phyloP scores from a whole-genome alignment of 1,284 basidiomycete species.

The Leucoagaricus sp. region DNA sequence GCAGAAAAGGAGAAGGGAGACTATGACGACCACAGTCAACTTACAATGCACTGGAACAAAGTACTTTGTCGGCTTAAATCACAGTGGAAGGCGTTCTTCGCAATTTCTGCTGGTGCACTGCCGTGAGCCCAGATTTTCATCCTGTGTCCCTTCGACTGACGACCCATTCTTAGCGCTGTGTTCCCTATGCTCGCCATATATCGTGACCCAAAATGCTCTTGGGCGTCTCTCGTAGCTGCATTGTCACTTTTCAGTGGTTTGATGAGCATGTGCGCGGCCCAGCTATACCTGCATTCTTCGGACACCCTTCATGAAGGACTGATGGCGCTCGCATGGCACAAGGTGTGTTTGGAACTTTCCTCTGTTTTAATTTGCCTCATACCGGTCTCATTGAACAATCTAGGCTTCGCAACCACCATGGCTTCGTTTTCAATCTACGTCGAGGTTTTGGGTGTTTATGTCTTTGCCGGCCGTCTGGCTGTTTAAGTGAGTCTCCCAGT shows the following conservation, averaged over 20 bases:
- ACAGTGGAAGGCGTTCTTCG: slow-evolving; percentile 2
- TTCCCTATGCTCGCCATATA: slow-evolving; percentile 1
- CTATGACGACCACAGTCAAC: neutral
- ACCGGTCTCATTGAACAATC: no score
- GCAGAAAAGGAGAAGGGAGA: neutral
- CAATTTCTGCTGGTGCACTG: neutral
- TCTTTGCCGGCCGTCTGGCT: slow-evolving; percentile 6
- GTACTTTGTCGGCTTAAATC: neutral
- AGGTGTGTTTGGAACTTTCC: neutral
- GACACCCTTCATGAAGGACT: neutral
- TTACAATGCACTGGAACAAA: neutral
- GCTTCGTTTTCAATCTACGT: neutral
- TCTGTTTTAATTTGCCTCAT: neutral
- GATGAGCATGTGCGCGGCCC: neutral
- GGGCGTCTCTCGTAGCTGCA: neutral
- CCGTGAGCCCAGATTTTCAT: neutral
- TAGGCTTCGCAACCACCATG: neutral
- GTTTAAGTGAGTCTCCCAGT: neutral
- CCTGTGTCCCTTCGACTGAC: neutral
- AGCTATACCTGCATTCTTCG: neutral
- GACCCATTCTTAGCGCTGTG: neutral
- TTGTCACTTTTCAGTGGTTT: neutral
- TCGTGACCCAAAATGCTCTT: neutral
- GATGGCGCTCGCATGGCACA: neutral
- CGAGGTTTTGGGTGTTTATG: slow-evolving; percentile 1